Evolutionary conservation across 1,284 basidiomycete species (phyloP), one percentile per base, ranked within the genome.

Genomic region (Trametes hirsuta): DNA sequence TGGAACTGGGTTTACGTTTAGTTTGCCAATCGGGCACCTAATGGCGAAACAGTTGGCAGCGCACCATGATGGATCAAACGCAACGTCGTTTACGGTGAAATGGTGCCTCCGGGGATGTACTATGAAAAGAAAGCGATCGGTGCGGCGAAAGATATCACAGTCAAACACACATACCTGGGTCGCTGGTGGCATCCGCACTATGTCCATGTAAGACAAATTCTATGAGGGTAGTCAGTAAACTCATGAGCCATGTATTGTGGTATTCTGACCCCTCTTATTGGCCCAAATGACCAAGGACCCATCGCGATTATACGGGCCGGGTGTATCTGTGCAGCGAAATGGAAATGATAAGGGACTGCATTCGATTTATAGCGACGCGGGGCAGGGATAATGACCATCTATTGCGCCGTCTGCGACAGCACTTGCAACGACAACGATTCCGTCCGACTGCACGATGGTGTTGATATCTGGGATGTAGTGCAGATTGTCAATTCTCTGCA

Each of bases 41-140:
- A 39, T 22, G 18, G 14, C 4, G 36, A n/a, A 21, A 22, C 61
- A 1, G n/a, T 36, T 30, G 30, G 30, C 30, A 8, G 18, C 62
- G 14, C 55, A 70, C 71, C 54, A 22, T n/a, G 51, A 50, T 1
- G 71, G 71, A 54, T 71, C 63, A 24, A 72, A 64, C 12, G 67
- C 63, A 5, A 70, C 62, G 36, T 70, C 68, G 15, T 66, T 68
- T 10, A 71, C 67, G 0, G 67, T 66, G 47, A 64, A 52, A 18
- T 52, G 41, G 12, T 58, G 55, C 35, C n/a, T 37, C 15, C 8
- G 6, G 9, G 25, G 39, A 6, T 22, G 25, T 6, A 25, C 55
- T 52, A 21, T 12, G 4, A 11, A 2, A 22, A 18, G 10, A 10
- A 6, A 61, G 45, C 62, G 46, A 15, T 62, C 45, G 11, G 6